Percentiles rank a stretch among this genome's conserved stretches.
phyloP scores from a whole-genome alignment of 345 rosid genomes.

The Erysimum cheiranthoides region DNA sequence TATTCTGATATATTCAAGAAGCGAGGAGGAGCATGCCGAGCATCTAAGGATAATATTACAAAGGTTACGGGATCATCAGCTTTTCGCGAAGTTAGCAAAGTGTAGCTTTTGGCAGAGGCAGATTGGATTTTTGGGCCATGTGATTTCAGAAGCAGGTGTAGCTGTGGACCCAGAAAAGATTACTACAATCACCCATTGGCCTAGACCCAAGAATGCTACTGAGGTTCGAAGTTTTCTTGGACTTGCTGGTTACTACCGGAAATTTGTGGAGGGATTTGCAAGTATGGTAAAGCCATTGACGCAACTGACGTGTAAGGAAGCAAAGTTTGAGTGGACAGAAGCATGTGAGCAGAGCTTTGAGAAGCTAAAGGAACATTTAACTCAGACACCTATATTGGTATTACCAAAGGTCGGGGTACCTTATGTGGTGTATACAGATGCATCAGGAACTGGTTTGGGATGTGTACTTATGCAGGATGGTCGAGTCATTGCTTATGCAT shows the following conservation, averaged over 20 bases:
- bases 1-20: not conserved
- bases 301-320: not conserved
- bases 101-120: not conserved
- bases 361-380: not conserved
- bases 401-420: not conserved
- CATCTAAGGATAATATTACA: not conserved
- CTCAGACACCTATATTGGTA: not conserved
- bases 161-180: not conserved
- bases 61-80: not conserved
- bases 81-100: not conserved
- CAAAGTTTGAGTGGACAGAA: not conserved
- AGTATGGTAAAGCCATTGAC: not conserved
- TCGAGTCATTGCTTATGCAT: not conserved
- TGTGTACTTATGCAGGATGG: not conserved
- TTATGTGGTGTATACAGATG: not conserved
- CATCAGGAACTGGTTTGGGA: not conserved
- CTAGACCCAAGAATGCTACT: not conserved
- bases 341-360: not conserved
- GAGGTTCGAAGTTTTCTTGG: not conserved
- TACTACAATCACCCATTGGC: not conserved
- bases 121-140: not conserved
- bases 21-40: not conserved
- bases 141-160: not conserved
- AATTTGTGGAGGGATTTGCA: not conserved
- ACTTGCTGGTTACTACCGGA: not conserved